Evolutionary conservation across 768 basidiomycete genomes (phyloP).

Genomic region (Agaricus bisporus): DNA sequence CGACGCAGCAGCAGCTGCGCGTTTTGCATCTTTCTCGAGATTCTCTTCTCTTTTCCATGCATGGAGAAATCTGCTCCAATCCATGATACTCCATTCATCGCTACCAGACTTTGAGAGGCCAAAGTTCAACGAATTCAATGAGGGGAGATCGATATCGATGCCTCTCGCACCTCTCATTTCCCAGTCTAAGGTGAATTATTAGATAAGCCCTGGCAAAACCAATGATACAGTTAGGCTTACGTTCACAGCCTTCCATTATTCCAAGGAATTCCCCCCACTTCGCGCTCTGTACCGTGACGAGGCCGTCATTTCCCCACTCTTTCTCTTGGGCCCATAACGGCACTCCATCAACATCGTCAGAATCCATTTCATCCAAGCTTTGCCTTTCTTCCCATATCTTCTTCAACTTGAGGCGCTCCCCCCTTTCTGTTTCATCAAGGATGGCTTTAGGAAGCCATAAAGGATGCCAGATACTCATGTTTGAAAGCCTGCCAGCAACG

Average conservation of each 20-base stretch:
- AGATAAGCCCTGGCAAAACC: neutral
- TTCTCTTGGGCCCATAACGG: conserved; percentile 45
- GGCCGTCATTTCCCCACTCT: conserved; percentile 84
- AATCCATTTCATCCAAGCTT: conserved; percentile 17
- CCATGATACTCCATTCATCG: conserved; percentile 44
- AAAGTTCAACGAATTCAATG: conserved; percentile 37
- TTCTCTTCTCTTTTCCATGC: conserved; percentile 57
- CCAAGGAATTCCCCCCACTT: conserved; percentile 97
- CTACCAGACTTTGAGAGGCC: conserved; percentile 18
- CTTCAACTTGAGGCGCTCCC: conserved; percentile 40
- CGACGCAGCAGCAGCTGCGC: neutral
- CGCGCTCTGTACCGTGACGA: conserved; percentile 88
- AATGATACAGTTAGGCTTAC: conserved; percentile 23
- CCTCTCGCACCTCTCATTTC: conserved; percentile 88
- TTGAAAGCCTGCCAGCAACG: conserved; percentile 70
- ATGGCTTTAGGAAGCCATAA: conserved; percentile 97
- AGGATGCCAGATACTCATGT: conserved; percentile 81
- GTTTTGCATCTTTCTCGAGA: conserved; percentile 24
- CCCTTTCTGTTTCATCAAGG: conserved; percentile 76
- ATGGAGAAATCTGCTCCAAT: conserved; percentile 58
- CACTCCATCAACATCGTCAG: conserved; percentile 11
- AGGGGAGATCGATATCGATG: conserved; percentile 58
- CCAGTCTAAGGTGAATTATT: conserved; percentile 53
- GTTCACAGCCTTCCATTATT: conserved; percentile 83
- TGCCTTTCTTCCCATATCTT: conserved; percentile 25